Conservation (phyloP, 208 protist species). For the Trypanosomatidae sp. region DNA sequence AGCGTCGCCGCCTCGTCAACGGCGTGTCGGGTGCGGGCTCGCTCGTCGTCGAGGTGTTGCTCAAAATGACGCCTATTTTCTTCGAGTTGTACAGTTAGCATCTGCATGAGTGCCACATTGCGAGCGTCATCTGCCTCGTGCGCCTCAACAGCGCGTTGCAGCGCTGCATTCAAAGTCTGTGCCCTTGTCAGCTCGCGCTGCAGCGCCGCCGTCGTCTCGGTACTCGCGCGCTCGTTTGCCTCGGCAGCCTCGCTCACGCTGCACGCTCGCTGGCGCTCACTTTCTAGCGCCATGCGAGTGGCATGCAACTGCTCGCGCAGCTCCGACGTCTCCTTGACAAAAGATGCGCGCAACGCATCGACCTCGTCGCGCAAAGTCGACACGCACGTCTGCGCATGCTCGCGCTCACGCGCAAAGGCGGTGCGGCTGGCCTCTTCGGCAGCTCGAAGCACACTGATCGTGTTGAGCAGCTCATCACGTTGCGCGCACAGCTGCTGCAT, state of each 20-base stretch:
- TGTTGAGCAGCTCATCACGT: constrained; percentile 56
- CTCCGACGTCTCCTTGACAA: no score
- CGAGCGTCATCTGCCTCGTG: constrained; percentile 67
- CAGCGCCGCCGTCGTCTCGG: no score
- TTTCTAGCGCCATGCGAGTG: no score
- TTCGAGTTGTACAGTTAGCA: constrained; percentile 71
- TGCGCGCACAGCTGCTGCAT: constrained; percentile 32
- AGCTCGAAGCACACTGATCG: constrained; percentile 21
- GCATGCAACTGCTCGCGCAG: no score
- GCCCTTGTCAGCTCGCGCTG: constrained; percentile 70
- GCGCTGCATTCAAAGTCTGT: constrained; percentile 35
- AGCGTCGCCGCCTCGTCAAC: constrained; percentile 24
- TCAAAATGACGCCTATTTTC: constrained; percentile 58
- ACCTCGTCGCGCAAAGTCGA: no score
- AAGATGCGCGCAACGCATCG: no score
- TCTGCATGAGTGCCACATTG: constrained; percentile 75
- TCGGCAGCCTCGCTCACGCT: no score
- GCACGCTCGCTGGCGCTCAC: no score
- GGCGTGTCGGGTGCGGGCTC: constrained; percentile 7
- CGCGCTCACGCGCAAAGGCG: no score
- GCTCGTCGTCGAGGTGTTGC: constrained; percentile 30
- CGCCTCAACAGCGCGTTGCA: constrained; percentile 58
- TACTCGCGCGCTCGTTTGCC: no score
- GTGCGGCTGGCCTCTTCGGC: constrained; percentile 25
- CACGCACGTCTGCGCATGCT: no score